Evolutionary conservation across 2,329 filamentous ascomycete species (phyloP), one percentile per base, ranked within the genome.

Genomic region (Pseudogymnoascus sp.): DNA sequence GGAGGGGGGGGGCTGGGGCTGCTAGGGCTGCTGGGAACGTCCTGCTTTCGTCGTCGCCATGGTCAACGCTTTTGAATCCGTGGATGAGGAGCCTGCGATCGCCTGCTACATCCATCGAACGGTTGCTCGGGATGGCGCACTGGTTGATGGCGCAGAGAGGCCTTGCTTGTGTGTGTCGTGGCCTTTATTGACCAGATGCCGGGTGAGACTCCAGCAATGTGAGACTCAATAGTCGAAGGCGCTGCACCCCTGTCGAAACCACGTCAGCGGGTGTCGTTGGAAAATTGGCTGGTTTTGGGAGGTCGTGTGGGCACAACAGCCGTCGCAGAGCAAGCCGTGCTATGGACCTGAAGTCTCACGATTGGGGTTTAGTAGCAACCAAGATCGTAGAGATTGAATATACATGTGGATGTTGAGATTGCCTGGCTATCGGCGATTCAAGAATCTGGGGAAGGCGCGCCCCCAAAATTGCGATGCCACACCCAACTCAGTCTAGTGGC

Each of bases 11-110:
- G 19, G 61, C 12, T 12, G 45, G 26, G n/a, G 31, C 31, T 2
- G 8, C 31, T 33, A 12, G 31, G 38, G 60, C 4, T 65, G 19
- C 65, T 31, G 31, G 66, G 41, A 59, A 67, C 63, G 64, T 64
- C 23, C 29, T 35, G 21, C 31, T 41, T 61, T 41, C 61, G 43
- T 62, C 41, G 59, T 33, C 63, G 39, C 14, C 52, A 61, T 64
- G 45, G 59, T 45, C 49, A n/a, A 35, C 55, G 41, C 45, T 62
- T 62, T 41, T 16, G 33, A 62, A 14, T 29, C 60, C 58, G 43
- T 49, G 43, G 43, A 49, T 60, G 33, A 21, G 35, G 33, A 41
- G 37, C 16, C 39, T 41, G 16, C 35, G 29, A 33, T 33, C 33
- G 38, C 14, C 59, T 14, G 38, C 59, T 43, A 41, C 35, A 12